These are phyloP conservation scores for Chamaecyparis obtusa DNA, from an alignment of 75 land plant genomes.

Conservation along the genomic window DNA sequence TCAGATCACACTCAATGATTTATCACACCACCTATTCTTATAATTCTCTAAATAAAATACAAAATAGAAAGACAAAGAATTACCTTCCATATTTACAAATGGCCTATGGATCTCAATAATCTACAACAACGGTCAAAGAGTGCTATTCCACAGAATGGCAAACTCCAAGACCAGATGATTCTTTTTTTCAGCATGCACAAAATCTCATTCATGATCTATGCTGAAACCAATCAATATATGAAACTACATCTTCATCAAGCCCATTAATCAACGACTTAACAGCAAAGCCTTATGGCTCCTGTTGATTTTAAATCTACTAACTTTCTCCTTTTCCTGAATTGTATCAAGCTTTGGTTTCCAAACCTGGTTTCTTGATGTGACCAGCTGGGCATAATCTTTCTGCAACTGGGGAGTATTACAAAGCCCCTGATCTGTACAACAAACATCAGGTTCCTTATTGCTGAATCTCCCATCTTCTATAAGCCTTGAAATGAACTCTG, in stretches of 20 bases:
- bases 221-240: neutral
- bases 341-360: constrained; percentile 62
- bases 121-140: neutral
- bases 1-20: too few species aligned
- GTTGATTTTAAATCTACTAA: neutral
- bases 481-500: constrained; percentile 37
- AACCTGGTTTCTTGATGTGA: constrained; percentile 10
- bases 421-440: neutral
- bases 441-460: neutral
- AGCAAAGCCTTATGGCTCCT: neutral
- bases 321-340: constrained; percentile 29
- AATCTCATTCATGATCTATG: neutral
- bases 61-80: neutral
- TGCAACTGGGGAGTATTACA: constrained; percentile 44
- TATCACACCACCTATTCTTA: too few species aligned
- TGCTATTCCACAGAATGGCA: too few species aligned
- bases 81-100: neutral
- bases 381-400: constrained; percentile 49
- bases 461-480: constrained; percentile 14
- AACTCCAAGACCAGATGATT: neutral
- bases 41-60: too few species aligned
- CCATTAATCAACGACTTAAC: neutral
- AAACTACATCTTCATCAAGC: neutral
- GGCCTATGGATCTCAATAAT: neutral
- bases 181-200: neutral